These are phyloP conservation scores for Vitis amurensis DNA, from an alignment of 164 flowering plant genomes.

Conservation along the genomic window DNA sequence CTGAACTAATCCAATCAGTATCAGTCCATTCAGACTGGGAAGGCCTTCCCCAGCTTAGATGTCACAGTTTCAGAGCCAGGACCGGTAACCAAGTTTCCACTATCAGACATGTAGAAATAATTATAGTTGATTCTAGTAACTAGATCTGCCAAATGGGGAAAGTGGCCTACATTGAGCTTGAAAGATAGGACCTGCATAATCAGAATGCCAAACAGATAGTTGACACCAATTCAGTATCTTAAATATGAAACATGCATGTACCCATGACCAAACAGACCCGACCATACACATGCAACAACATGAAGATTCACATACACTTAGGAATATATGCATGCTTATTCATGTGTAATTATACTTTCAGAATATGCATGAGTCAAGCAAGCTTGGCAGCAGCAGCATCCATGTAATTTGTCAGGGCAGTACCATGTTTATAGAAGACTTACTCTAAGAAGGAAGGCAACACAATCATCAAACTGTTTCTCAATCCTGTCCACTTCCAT, in stretches of 20 bases:
- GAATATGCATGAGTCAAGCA: too few relatives aligned
- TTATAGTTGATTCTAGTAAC: constrained; percentile 94
- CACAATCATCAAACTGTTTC: constrained; percentile 96
- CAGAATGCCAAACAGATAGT: neutral
- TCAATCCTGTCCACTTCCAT: constrained; percentile 84
- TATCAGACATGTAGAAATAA: constrained; percentile 87
- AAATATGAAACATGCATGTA: too few relatives aligned
- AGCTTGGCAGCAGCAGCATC: too few relatives aligned
- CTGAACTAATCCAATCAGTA: neutral
- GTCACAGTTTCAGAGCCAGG: constrained; percentile 50
- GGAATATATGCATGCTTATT: too few relatives aligned
- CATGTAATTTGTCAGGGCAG: too few relatives aligned
- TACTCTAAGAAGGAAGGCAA: constrained; percentile 94
- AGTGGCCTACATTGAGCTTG: constrained; percentile 92
- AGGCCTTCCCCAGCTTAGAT: constrained; percentile 48
- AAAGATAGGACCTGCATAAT: constrained; percentile 80
- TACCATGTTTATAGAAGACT: neutral
- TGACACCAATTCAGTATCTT: too few relatives aligned
- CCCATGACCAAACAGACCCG: too few relatives aligned
- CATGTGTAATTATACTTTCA: too few relatives aligned
- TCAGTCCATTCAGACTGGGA: constrained; percentile 27
- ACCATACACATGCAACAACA: too few relatives aligned
- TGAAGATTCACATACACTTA: too few relatives aligned
- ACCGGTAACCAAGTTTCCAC: constrained; percentile 64
- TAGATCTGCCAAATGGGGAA: constrained; percentile 95